phyloP scores from a whole-genome alignment of 2,329 filamentous ascomycete genomes.

The Microcyclosporella mali region DNA sequence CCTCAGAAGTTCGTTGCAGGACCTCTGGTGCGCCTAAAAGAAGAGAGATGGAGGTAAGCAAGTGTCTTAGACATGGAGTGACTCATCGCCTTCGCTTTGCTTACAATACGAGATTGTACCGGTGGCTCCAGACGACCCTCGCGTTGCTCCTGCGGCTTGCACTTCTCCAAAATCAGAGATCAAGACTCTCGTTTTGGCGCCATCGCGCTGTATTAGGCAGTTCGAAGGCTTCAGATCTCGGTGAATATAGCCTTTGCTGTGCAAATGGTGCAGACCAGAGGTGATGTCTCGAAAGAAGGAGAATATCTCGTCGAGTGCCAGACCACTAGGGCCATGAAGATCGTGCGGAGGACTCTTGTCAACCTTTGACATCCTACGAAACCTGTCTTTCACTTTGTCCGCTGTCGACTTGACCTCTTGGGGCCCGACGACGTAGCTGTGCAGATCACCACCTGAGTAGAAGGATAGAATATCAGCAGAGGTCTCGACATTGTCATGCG shows the following conservation, averaged over 20 bases:
- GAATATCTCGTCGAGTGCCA: constrained; percentile 87
- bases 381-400: constrained; percentile 80
- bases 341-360: constrained; percentile 58
- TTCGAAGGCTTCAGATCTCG: constrained; percentile 95
- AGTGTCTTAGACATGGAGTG: too few relatives aligned
- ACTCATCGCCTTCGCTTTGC: too few relatives aligned
- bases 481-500: too few relatives aligned
- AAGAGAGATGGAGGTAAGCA: too few relatives aligned
- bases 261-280: constrained; percentile 81
- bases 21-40: constrained; percentile 94
- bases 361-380: constrained; percentile 75
- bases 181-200: constrained; percentile 66
- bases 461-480: too few relatives aligned
- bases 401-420: constrained; percentile 62
- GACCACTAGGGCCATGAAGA: constrained; percentile 47
- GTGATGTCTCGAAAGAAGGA: constrained; percentile 95
- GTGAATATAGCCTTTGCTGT: constrained; percentile 88
- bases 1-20: constrained; percentile 56
- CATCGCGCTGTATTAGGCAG: constrained; percentile 71
- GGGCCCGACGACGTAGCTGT: constrained; percentile 76
- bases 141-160: constrained; percentile 70
- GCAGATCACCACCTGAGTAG: constrained; percentile 83
- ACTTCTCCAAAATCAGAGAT: constrained; percentile 99
- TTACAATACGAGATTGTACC: constrained; percentile 98
- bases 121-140: constrained; percentile 87